Conservation (phyloP, 345 rosid species). For the Citrus sinensis region DVS_A1.0 CM039169.1:45501-46000, state of each 20-base stretch:
- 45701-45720: constrained; percentile 93
- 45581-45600: constrained; percentile 83
- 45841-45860: background rate
- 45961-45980: background rate
- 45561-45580: constrained; percentile 92
- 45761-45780: constrained; percentile 53
- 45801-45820: background rate
- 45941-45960: background rate
- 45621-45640: constrained; percentile 3
- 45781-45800: background rate
- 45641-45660: background rate
- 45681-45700: constrained; percentile 67
- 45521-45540: constrained; percentile 98
- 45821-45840: background rate
- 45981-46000: background rate
- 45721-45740: constrained; percentile 92
- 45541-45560: constrained; percentile 92
- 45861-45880: background rate
- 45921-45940: background rate
- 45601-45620: background rate
- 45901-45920: background rate
- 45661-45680: background rate
- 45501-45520: background rate
- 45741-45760: constrained; percentile 70
- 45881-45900: background rate